Base-by-base conservation (phyloP, 2,329 filamentous ascomycete species). In the Microdochium paspali region DNA sequence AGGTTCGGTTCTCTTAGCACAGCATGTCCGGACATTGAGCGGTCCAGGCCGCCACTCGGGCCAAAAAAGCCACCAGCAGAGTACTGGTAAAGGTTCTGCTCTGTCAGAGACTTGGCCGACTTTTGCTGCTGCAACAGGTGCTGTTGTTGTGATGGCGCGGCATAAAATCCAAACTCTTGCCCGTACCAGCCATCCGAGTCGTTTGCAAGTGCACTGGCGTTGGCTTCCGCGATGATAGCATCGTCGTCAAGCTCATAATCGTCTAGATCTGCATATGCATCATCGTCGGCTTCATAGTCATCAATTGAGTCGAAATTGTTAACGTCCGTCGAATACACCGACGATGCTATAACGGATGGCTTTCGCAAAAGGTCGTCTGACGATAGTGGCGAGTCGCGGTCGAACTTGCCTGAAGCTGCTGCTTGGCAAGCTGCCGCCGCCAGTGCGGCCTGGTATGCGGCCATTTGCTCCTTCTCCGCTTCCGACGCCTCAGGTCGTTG, bases 131-230 rank as follows among this genome's bases (percentile, higher is more conserved):
- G 50, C 44, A 5, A n/a, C 44, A 12, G 62, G 32, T 65, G 66
- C 1, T 65, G 61, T 10, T 67, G 62, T 15, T 61, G 61, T 4
- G 67, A 54, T 0, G 79, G 77, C 1, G 74, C 71, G 1, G 90
- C 89, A 63, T 95, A 98, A 64, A 98, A 98, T 1, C 90, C 90
- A 60, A 98, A 98, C 62, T 98, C 93, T 55, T 90, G 85, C 0
- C 93, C 93, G 60, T 98, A 98, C 70, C 93, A 94, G 1, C 89
- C 91, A 53, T 96, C 91, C 6, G 84, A 84, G 59, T 98, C 93
- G 55, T 89, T 90, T 43, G 93, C 91, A 7, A 98, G 73, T 1
- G 87, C 93, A 61, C 93, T 90, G 1, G 91, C 90, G 56, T 98
- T 98, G 4, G 93, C 93, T 49, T 90, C 93, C 0, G 90, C 91